A percentile compares a stretch with the other conserved stretches of the same genome.
Conservation (phyloP, 2,329 filamentous ascomycete species). For the Aureobasidium sp. region DNA sequence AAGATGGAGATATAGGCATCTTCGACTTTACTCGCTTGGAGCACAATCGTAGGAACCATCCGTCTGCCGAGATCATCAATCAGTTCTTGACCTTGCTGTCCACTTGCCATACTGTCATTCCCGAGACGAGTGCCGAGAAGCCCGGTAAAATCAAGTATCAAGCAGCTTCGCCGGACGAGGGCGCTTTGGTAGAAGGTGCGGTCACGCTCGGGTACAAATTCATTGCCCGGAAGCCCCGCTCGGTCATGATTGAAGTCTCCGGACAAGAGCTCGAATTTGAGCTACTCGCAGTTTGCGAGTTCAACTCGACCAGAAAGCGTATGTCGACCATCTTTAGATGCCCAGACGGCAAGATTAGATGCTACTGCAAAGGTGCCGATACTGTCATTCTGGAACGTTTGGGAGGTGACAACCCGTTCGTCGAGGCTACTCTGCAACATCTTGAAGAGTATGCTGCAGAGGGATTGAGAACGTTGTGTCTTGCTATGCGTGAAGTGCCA, state of each 20-base stretch:
- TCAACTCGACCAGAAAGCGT: constrained; percentile 93
- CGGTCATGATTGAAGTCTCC: constrained; percentile 74
- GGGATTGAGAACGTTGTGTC: constrained; percentile 85
- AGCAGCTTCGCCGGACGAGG: constrained; percentile 93
- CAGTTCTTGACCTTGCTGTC: constrained; percentile 83
- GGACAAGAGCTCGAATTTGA: constrained; percentile 76
- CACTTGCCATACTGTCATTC: constrained; percentile 96
- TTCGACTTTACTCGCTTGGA: constrained; percentile 74
- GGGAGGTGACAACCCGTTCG: constrained; percentile 67
- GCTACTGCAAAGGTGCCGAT: constrained; percentile 94
- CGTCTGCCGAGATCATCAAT: constrained; percentile 56
- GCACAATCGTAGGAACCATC: constrained; percentile 58
- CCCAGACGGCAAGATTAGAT: constrained; percentile 87
- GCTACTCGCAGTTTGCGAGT: constrained; percentile 93
- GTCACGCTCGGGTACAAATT: constrained; percentile 82
- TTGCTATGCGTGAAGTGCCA: constrained; percentile 87
- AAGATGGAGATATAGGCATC: constrained; percentile 70
- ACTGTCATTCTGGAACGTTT: constrained; percentile 94
- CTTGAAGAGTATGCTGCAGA: constrained; percentile 98
- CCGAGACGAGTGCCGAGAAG: constrained; percentile 73
- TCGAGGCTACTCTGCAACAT: constrained; percentile 85
- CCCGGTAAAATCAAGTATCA: constrained; percentile 88
- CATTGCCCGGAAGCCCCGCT: constrained; percentile 77
- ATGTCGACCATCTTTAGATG: constrained; percentile 98
- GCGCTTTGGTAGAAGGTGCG: constrained; percentile 90